These are phyloP conservation scores for Hondaea fermentalgiana DNA, from an alignment of 108 stramenopile species.

Conservation along the genomic window DNA sequence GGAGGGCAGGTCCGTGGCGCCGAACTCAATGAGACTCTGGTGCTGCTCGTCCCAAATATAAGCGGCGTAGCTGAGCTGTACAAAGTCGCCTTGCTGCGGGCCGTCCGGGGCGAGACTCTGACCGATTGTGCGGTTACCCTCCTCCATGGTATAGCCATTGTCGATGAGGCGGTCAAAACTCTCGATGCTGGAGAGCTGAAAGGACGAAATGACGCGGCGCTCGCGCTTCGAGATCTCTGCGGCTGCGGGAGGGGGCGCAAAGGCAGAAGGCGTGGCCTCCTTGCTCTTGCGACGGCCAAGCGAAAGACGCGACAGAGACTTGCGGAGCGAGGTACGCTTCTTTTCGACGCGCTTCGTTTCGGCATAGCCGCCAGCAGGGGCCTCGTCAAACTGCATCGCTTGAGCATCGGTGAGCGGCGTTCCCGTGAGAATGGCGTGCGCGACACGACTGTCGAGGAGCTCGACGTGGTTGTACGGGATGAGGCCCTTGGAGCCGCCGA, in stretches of 20 bases:
- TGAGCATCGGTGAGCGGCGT: not conserved
- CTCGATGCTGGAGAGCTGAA: not conserved
- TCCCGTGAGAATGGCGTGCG: not conserved
- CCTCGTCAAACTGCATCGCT: not conserved
- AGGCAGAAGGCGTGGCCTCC: not conserved
- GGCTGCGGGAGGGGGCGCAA: too few relatives aligned
- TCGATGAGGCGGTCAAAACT: not conserved
- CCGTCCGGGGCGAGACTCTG: not conserved
- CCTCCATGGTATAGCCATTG: constrained; percentile 3
- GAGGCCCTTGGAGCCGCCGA: not conserved
- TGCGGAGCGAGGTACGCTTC: not conserved
- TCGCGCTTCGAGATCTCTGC: not conserved
- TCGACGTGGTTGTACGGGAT: constrained; percentile 17
- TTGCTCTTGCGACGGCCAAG: not conserved
- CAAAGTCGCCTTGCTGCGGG: not conserved
- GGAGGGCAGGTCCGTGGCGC: not conserved
- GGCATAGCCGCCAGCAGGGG: not conserved
- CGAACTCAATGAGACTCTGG: not conserved
- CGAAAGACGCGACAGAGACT: not conserved
- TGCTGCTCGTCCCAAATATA: not conserved
- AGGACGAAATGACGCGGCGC: not conserved
- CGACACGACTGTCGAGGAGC: not conserved
- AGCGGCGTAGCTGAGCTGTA: not conserved
- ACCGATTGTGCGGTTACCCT: not conserved
- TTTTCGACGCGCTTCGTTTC: not conserved